Conservation (phyloP, 208 protist genomes). For the Zelonia costaricensis region DNA sequence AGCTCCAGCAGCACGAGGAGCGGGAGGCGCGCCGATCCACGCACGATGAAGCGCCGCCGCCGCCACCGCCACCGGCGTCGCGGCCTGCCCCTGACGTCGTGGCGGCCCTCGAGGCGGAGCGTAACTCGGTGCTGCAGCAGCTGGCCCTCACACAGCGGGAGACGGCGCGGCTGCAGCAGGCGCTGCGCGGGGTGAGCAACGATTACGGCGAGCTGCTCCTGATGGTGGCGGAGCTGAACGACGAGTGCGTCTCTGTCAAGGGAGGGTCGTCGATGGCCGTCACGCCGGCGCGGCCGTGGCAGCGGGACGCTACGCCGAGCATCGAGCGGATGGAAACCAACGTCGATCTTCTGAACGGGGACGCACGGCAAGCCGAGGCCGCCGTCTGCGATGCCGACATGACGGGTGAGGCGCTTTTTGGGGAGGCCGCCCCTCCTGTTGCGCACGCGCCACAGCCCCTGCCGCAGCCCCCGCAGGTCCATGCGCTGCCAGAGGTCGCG, state of each 20-base stretch:
- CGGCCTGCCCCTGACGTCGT: no score
- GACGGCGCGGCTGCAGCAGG: slow-evolving; percentile 4
- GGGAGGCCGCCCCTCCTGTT: background rate
- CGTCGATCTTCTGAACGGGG: no score
- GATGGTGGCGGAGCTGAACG: slow-evolving; percentile 56
- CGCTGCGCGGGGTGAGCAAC: slow-evolving; percentile 23
- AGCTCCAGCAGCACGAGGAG: slow-evolving; percentile 7
- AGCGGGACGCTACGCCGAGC: background rate
- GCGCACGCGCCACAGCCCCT: background rate
- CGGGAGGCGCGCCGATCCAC: no score
- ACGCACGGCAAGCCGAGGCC: no score
- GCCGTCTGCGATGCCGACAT: background rate
- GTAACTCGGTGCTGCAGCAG: slow-evolving; percentile 12
- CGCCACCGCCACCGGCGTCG: slow-evolving; percentile 1
- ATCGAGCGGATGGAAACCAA: no score
- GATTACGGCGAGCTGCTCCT: slow-evolving; percentile 63
- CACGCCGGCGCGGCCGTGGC: slow-evolving; percentile 15
- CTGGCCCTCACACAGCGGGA: slow-evolving; percentile 11
- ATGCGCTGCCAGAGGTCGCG: no score
- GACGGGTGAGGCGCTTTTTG: background rate
- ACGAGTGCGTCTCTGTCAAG: slow-evolving; percentile 28
- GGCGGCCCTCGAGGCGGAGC: slow-evolving; percentile 13
- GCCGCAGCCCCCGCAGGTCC: no score
- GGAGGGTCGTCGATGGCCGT: slow-evolving; percentile 11
- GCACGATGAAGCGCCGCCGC: background rate